Evolutionary conservation across 1,284 basidiomycete genomes (phyloP), one percentile per base, ranked within the genome.

Genomic region (Moesziomyces parantarcticus): DNA sequence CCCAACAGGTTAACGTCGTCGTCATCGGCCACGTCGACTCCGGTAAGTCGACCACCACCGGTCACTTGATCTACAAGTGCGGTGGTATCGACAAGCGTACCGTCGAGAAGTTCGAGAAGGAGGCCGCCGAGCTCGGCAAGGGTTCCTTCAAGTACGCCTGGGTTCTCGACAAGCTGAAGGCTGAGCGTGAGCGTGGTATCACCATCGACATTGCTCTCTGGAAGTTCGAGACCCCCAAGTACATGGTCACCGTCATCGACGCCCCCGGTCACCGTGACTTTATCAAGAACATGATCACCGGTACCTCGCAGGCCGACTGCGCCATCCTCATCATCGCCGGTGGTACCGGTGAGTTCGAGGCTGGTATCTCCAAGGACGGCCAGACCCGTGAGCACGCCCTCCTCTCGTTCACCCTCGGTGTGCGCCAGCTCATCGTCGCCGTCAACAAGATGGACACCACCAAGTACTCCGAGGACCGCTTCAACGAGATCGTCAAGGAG

Each of bases 81-180:
- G 96, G 96, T 91, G 97, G 97, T 93, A 99, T 99, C 88, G 97
- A 99, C 88, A 99, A 99, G 90, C 96, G 97, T 92, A 98, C 95
- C 87, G 97, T 99, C 84, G 95, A 99, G 89, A 99, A 98, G 82
- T 99, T 98, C 90, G 96, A 99, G 90, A 99, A 99, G 91, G 96
- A 99, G 88, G 97, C 96, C 84, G 93, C 94, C 88, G 96, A 99
- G 87, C 92, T 98, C 85, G 97, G 96, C 86, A 99, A 99, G 89
- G 94, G 94, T 86, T 97, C 95, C 85, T 98, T 98, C 92, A 97
- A 97, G 85, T 86, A 86, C 78, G 93, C 93, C 68, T 99, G 96
- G 96, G 96, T 99, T 82, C 93, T 99, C 84, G 96, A 99, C 91
- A 99, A 99, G 89, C 93, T 99, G 83, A 99, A 99, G 91, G 97